These are phyloP conservation scores for Penicillium psychrofluorescens DNA, from an alignment of 495 filamentous ascomycete genomes.

Conservation along the genomic window DNA sequence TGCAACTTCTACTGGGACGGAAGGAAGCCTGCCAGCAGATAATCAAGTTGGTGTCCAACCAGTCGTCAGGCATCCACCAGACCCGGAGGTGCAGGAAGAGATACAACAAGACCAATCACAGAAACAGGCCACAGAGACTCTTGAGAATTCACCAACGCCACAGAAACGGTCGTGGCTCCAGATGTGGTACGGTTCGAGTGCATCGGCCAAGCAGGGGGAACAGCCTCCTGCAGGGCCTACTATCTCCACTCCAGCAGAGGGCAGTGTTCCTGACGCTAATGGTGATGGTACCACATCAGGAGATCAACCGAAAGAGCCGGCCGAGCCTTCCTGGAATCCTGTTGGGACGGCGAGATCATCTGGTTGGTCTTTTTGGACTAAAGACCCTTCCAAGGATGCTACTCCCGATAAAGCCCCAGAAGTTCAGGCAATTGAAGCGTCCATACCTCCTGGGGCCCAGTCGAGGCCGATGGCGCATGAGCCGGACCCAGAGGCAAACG, in stretches of 20 bases:
- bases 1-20: slow-evolving; percentile 6
- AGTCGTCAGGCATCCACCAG: slow-evolving; percentile 8
- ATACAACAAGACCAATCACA: slow-evolving; percentile 1
- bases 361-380: slow-evolving; percentile 84
- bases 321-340: slow-evolving; percentile 30
- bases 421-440: slow-evolving; percentile 56
- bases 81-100: slow-evolving; percentile 9
- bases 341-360: slow-evolving; percentile 43
- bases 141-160: slow-evolving; percentile 10
- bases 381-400: slow-evolving; percentile 46
- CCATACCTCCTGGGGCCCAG: slow-evolving; percentile 46
- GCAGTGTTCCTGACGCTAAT: slow-evolving; percentile 5
- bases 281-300: slow-evolving; percentile 16
- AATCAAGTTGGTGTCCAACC: slow-evolving; percentile 11
- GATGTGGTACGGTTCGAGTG: slow-evolving; percentile 37
- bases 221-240: slow-evolving; percentile 18
- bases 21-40: slow-evolving; percentile 13
- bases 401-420: slow-evolving; percentile 25
- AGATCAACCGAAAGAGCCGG: slow-evolving; percentile 7
- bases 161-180: slow-evolving; percentile 41
- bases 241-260: slow-evolving; percentile 4
- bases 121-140: slow-evolving; percentile 13
- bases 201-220: slow-evolving; percentile 22
- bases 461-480: slow-evolving; percentile 7
- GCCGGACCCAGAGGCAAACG: slow-evolving; percentile 18